Evolutionary conservation across 345 rosid species (phyloP).

Genomic region (Syzygium aqueum): DNA sequence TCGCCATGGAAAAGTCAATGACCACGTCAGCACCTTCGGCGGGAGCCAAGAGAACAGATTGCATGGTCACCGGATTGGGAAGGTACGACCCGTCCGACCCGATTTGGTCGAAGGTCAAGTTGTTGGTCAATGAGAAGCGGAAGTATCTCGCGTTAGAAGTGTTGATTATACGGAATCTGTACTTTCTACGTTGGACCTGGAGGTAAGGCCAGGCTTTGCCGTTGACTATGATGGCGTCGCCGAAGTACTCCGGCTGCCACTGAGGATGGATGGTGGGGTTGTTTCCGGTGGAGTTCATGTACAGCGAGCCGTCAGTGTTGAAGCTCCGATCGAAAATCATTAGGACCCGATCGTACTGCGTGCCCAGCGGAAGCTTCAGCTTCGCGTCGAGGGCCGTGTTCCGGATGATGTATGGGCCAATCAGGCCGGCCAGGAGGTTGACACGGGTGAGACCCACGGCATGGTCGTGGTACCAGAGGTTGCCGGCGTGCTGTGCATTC

Average conservation of each 20-base stretch:
- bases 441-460: constrained; percentile 71
- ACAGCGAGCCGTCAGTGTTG: constrained; percentile 41
- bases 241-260: constrained; percentile 88
- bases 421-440: constrained; percentile 64
- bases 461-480: constrained; percentile 86
- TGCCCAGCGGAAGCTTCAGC: constrained; percentile 43
- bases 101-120: constrained; percentile 39
- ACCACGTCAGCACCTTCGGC: constrained; percentile 62
- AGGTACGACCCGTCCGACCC: constrained; percentile 60
- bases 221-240: constrained; percentile 59
- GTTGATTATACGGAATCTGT: constrained; percentile 60
- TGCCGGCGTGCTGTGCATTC: constrained; percentile 71
- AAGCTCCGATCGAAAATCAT: constrained; percentile 62
- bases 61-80: constrained; percentile 18
- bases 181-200: constrained; percentile 61
- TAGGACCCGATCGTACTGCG: constrained; percentile 50
- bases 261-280: constrained; percentile 78
- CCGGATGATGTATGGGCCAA: constrained; percentile 63
- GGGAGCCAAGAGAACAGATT: constrained; percentile 41
- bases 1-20: constrained; percentile 54
- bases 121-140: constrained; percentile 52
- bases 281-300: constrained; percentile 68
- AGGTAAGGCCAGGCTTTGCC: constrained; percentile 80
- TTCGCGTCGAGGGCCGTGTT: constrained; percentile 33
- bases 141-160: constrained; percentile 75